Evolutionary conservation across 2,329 filamentous ascomycete species (phyloP).

Genomic region (Fusarium graminum): DNA sequence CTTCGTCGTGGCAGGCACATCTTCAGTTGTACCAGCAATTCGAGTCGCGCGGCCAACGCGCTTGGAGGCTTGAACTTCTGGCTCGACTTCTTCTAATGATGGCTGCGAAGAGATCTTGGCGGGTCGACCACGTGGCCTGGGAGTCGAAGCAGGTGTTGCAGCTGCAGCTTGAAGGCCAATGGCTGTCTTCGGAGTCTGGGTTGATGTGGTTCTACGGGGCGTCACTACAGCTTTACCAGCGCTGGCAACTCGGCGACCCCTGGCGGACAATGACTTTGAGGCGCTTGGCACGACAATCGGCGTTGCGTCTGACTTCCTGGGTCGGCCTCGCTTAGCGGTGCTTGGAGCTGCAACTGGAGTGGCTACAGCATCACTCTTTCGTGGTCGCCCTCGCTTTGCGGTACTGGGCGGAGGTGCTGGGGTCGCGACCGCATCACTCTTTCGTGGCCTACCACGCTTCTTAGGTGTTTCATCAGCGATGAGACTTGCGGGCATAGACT

Average conservation of each 20-base stretch:
- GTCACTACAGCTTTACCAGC: conserved; percentile 31
- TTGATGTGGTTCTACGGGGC: conserved; percentile 11
- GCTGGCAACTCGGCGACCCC: conserved; percentile 30
- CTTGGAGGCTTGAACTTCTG: conserved; percentile 10
- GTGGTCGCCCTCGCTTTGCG: conserved; percentile 43
- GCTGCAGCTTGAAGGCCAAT: conserved; percentile 21
- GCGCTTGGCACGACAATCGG: conserved; percentile 14
- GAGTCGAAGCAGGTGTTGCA: conserved; percentile 31
- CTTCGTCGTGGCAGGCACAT: conserved; percentile 13
- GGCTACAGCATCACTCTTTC: conserved; percentile 39
- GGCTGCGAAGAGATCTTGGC: conserved; percentile 36
- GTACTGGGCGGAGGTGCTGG: conserved; percentile 19
- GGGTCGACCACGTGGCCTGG: conserved; percentile 44
- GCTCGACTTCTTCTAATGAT: conserved; percentile 8
- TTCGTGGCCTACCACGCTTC: conserved; percentile 44
- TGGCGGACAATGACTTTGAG: conserved; percentile 25
- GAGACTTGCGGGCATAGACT: conserved; percentile 44
- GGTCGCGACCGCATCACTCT: conserved; percentile 34
- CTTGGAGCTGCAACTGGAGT: conserved; percentile 33
- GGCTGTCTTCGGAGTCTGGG: conserved; percentile 24
- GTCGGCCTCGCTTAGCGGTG: conserved; percentile 41
- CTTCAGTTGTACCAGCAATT: conserved; percentile 3
- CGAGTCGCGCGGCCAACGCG: conserved; percentile 6
- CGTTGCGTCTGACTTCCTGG: conserved; percentile 41
- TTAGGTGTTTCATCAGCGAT: conserved; percentile 34